Evolutionary conservation across 257 asterid genomes (phyloP), one percentile per base, ranked within the genome.

Genomic region (Mentha longifolia): DNA sequence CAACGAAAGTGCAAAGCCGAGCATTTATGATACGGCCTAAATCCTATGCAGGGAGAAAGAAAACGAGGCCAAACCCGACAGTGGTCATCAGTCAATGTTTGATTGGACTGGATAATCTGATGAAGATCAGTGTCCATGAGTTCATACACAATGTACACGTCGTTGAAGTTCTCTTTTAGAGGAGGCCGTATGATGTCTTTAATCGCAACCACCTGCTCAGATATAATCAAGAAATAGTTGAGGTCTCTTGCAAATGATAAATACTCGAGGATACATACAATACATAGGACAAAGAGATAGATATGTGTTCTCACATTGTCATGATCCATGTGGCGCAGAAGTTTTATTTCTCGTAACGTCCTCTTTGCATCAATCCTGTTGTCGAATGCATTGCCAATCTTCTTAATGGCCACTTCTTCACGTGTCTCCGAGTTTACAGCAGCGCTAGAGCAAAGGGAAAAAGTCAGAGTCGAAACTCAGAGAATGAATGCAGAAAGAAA

Each of bases 121-220:
- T 89, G 97, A 78, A 95, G 98, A 85, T 95, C 98, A 42, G 97
- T 95, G 85, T 95, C 98, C 99, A 95, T 95, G 46, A 95, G 88
- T 72, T 95, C 99, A 80, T 78, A 88, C 25, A 95, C 95, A 61
- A 87, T 95, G 86, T 95, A 95, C 71, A 95, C 99, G 70, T 95
- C 99, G 77, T 89, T 95, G 83, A 95, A 95, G 82, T 88, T 95
- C 83, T 95, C 98, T 79, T 84, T 95, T 61, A 71, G 90, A 31
- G 99, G 99, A 55, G 99, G 99, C 72, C 97, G 74, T 45, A 95
- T 92, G 76, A 95, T 85, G 82, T 95, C 99, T 85, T 88, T 95
- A 19, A 92, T 81, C 41, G 94, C 96, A 77, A 92, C 74, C 76
- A 95, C 91, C 99, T 95, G 87, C 50, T 20, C 14, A 15, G 16